Conservation (phyloP, 2,329 filamentous ascomycete genomes). For the Microdochium paspali region DNA sequence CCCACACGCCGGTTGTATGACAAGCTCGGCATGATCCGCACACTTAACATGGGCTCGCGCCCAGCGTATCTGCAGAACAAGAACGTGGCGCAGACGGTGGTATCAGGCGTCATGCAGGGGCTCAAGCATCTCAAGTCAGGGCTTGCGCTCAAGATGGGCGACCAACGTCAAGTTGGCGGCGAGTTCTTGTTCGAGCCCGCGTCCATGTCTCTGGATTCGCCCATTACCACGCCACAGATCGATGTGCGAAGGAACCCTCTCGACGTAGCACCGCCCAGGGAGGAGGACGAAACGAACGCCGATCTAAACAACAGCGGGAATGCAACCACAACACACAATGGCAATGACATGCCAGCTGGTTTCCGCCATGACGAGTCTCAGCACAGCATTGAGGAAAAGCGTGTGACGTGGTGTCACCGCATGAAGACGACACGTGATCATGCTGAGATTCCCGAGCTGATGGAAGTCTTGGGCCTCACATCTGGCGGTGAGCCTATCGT, state of each 20-base stretch:
- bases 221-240: slow-evolving; percentile 29
- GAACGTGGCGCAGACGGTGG: slow-evolving; percentile 37
- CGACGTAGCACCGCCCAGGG: neutral
- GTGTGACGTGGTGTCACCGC: slow-evolving; percentile 69
- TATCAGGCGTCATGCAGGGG: slow-evolving; percentile 47
- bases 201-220: slow-evolving; percentile 27
- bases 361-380: slow-evolving; percentile 12
- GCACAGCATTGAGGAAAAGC: slow-evolving; percentile 38
- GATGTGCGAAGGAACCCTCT: slow-evolving; percentile 2
- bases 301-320: neutral
- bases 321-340: neutral
- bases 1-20: slow-evolving; percentile 58
- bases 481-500: slow-evolving; percentile 21
- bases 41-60: slow-evolving; percentile 45
- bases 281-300: slow-evolving; percentile 3
- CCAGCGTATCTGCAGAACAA: slow-evolving; percentile 55
- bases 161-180: slow-evolving; percentile 62
- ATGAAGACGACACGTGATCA: slow-evolving; percentile 77
- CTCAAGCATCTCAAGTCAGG: slow-evolving; percentile 48
- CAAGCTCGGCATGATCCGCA: slow-evolving; percentile 59
- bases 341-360: neutral
- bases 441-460: slow-evolving; percentile 58
- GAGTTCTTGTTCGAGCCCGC: slow-evolving; percentile 66
- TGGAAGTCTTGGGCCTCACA: slow-evolving; percentile 51
- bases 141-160: slow-evolving; percentile 52